These are phyloP conservation scores for Daldinia childiae DNA, from an alignment of 495 filamentous ascomycete genomes.

Conservation along the genomic window DNA sequence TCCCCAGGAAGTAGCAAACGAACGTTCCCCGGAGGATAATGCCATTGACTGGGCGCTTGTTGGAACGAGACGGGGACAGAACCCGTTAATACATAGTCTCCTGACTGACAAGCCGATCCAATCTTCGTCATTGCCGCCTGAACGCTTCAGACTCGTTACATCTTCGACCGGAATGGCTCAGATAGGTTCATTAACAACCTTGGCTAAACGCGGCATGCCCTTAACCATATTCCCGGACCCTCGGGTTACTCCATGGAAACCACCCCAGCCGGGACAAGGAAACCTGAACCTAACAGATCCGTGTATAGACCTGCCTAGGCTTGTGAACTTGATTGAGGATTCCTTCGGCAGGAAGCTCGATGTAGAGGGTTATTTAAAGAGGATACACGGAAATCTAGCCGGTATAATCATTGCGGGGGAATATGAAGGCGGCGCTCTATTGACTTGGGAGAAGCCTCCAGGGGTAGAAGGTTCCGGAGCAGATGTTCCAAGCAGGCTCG, in stretches of 20 bases:
- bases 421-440: slow-evolving; percentile 93
- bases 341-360: slow-evolving; percentile 90
- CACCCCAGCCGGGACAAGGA: slow-evolving; percentile 62
- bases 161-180: slow-evolving; percentile 46
- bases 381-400: slow-evolving; percentile 80
- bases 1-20: slow-evolving; percentile 78
- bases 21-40: slow-evolving; percentile 52
- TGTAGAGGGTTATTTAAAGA: slow-evolving; percentile 78
- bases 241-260: slow-evolving; percentile 68
- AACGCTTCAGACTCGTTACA: slow-evolving; percentile 59
- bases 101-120: slow-evolving; percentile 93
- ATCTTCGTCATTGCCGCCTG: slow-evolving; percentile 85
- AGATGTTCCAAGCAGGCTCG: slow-evolving; percentile 64
- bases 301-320: slow-evolving; percentile 79
- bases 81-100: slow-evolving; percentile 95
- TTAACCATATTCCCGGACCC: slow-evolving; percentile 83
- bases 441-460: slow-evolving; percentile 91
- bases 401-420: slow-evolving; percentile 94
- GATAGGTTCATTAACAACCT: slow-evolving; percentile 70
- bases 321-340: slow-evolving; percentile 91
- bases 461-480: slow-evolving; percentile 63
- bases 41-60: slow-evolving; percentile 56
- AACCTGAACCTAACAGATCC: slow-evolving; percentile 76
- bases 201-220: slow-evolving; percentile 91
- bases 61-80: slow-evolving; percentile 76